Base-by-base conservation (phyloP, 148 eudicot genomes). In the Amaranthus hypochondriacus region DNA sequence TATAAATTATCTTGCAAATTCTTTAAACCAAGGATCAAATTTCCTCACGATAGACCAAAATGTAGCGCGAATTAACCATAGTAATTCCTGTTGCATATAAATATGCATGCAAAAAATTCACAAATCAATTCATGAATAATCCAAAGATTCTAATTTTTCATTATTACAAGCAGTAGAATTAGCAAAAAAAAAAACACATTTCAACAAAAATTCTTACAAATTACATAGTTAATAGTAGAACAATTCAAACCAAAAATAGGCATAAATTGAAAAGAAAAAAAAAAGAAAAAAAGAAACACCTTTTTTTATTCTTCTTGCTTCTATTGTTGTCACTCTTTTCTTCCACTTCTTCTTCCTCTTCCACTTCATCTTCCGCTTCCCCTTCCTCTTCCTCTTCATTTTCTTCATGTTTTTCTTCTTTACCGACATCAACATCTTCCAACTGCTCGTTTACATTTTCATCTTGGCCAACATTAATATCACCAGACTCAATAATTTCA, bases 401-500 rank as follows among this genome's bases (percentile, higher is more conserved):
- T 4, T 67, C 63, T 4, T 51, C 68, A 12, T 68, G 63, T 2
- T 54, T 75, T 21, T 72, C 75, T 44, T 15, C 73, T 66, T 51
- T 78, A 12, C 56, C 71, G 1, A 64, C 74, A 4, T 43, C 74
- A 0, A 3, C 75, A 0, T 47, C 71, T 52, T 71, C 70, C 60
- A 39, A 70, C 42, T 5, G 66, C 0, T 2, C 5, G 2, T 18
- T 78, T 6, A 48, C 28, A n/a, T 66, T 47, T 1, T 71, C 73
- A 1, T 62, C 78, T 11, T 81, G 72, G 18, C 3, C 71, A 7
- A 39, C 76, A 5, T 72, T 68, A 5, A 7, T 62, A 5, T 48
- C n/a, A 12, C 4, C 50, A 9, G 28, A 4, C 14, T 75, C 71
- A 39, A 87, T 79, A 63, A 79, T 72, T 6, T 71, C 57, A 62